phyloP scores from a whole-genome alignment of 192 early-diverging fungal genomes.

The Bifiguratus adelaidae region DNA sequence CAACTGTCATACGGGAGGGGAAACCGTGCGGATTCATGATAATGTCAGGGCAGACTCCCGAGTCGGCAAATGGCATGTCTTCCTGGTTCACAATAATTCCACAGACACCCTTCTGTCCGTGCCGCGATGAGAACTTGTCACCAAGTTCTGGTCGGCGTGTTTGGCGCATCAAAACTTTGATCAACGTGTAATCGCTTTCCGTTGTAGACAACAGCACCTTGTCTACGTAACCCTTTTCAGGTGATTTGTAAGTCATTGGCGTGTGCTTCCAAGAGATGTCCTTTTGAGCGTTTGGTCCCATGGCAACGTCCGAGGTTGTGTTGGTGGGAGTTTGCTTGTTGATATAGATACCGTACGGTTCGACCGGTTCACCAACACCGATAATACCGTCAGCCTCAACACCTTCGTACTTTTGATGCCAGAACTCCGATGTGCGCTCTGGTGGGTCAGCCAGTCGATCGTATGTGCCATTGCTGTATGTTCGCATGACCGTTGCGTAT shows the following conservation, averaged over 20 bases:
- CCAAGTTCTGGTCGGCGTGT: conserved; percentile 93
- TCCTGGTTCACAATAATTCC: conserved; percentile 96
- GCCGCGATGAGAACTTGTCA: conserved; percentile 96
- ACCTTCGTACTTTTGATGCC: conserved; percentile 46
- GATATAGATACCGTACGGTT: conserved; percentile 59
- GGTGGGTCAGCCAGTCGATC: conserved; percentile 68
- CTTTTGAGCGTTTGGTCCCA: conserved; percentile 35
- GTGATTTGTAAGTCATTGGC: conserved; percentile 83
- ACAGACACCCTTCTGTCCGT: conserved; percentile 96
- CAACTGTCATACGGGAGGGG: conserved; percentile 98
- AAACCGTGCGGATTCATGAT: conserved; percentile 99
- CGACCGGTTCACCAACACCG: conserved; percentile 67
- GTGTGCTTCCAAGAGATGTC: conserved; percentile 49
- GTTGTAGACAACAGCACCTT: conserved; percentile 90
- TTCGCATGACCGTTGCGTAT: conserved; percentile 72
- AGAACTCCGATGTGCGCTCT: conserved; percentile 12
- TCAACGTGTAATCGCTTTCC: conserved; percentile 82
- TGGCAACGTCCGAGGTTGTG: conserved; percentile 44
- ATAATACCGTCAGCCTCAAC: conserved; percentile 90
- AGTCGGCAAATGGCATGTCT: conserved; percentile 94
- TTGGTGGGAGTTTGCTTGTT: conserved; percentile 86
- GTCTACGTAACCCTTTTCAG: conserved; percentile 83
- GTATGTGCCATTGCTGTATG: conserved; percentile 74
- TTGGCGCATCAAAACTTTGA: conserved; percentile 86
- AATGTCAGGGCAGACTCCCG: conserved; percentile 86